A percentile compares a stretch with the other conserved stretches of the same genome.
Evolutionary conservation across 164 flowering plant species (phyloP).

Genomic region (Dillenia turbinata): DNA sequence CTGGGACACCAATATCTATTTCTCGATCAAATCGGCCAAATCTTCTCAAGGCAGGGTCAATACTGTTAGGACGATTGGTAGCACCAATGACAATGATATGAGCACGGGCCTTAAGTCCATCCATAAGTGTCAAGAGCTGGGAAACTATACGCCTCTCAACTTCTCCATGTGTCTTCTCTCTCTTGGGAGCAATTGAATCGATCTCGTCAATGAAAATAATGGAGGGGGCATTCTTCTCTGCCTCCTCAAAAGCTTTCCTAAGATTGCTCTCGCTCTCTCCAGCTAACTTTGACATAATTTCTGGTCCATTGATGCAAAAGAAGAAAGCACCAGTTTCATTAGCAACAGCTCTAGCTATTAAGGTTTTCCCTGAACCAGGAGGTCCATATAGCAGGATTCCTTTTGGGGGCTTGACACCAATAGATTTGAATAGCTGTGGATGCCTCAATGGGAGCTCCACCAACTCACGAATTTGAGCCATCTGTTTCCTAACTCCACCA

Average conservation of each 20-base stretch:
- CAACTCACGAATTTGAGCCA: slow-evolving; percentile 86
- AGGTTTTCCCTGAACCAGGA: slow-evolving; percentile 89
- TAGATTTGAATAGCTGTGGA: slow-evolving; percentile 80
- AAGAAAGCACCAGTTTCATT: slow-evolving; percentile 93
- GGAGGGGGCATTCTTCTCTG: slow-evolving; percentile 85
- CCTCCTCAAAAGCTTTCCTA: slow-evolving; percentile 88
- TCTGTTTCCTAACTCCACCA: slow-evolving; percentile 94
- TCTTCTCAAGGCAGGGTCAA: slow-evolving; percentile 85
- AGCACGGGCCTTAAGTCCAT: slow-evolving; percentile 10
- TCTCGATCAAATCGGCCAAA: slow-evolving; percentile 87
- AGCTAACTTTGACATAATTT: slow-evolving; percentile 87
- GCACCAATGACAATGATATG: slow-evolving; percentile 38
- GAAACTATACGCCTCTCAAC: slow-evolving; percentile 11
- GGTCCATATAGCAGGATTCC: slow-evolving; percentile 92
- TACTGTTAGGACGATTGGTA: slow-evolving; percentile 83
- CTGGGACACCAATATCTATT: slow-evolving; percentile 88
- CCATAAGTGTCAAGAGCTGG: slow-evolving; percentile 13
- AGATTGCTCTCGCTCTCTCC: slow-evolving; percentile 94
- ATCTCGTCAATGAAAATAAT: slow-evolving; percentile 72
- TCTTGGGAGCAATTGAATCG: slow-evolving; percentile 10
- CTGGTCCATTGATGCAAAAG: slow-evolving; percentile 88
- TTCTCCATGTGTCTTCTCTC: slow-evolving; percentile 14
- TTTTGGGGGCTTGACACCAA: slow-evolving; percentile 90
- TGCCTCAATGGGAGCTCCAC: slow-evolving; percentile 88
- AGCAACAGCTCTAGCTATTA: slow-evolving; percentile 88